Conservation (phyloP, 192 early-diverging fungal genomes). For the Podila minutissima region DNA sequence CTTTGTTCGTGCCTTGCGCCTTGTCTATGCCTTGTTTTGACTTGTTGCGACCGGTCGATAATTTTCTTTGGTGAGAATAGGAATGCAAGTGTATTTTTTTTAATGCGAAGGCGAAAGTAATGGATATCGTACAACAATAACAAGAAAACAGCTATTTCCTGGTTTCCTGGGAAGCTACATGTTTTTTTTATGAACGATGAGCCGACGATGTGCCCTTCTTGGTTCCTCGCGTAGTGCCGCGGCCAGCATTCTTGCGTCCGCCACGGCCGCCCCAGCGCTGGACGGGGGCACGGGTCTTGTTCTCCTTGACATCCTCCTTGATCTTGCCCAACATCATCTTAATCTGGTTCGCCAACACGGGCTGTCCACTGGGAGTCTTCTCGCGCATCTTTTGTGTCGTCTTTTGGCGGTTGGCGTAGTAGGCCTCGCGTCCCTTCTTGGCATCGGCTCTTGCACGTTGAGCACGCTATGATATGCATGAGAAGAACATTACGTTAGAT, state of each 20-base stretch:
- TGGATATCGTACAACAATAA: too few species aligned
- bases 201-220: conserved; percentile 40
- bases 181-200: conserved; percentile 6
- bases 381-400: conserved; percentile 38
- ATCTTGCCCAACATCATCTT: conserved; percentile 53
- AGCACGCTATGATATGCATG: conserved; percentile 12
- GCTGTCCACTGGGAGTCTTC: conserved; percentile 35
- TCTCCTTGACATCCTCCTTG: conserved; percentile 48
- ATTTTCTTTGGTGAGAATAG: too few species aligned
- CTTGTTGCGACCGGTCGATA: too few species aligned
- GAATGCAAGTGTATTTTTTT: too few species aligned
- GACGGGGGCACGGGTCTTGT: conserved; percentile 35
- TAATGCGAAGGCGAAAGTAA: too few species aligned
- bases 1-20: too few species aligned
- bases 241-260: conserved; percentile 35
- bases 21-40: too few species aligned
- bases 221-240: conserved; percentile 21
- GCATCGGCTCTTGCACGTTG: conserved; percentile 39
- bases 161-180: too few species aligned
- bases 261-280: conserved; percentile 42
- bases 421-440: conserved; percentile 48
- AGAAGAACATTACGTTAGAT: background rate
- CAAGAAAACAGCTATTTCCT: too few species aligned
- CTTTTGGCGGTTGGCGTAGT: conserved; percentile 47
- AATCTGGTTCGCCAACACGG: conserved; percentile 47